Conservation (phyloP, 371 early-diverging fungal genomes). For the Globomyces sp. region DNA sequence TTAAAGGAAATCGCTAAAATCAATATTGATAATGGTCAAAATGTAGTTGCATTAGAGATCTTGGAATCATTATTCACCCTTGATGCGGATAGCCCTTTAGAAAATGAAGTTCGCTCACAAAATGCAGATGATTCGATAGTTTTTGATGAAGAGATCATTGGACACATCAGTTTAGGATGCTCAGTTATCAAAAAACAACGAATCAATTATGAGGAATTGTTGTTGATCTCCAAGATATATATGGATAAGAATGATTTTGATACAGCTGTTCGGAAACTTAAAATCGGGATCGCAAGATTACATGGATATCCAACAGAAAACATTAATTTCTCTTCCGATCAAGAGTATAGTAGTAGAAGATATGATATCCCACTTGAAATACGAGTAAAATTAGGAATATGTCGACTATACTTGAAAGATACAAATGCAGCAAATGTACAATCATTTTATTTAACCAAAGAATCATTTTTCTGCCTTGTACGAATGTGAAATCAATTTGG, state of each 20-base stretch:
- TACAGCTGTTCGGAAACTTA: constrained; percentile 64
- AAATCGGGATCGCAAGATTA: constrained; percentile 65
- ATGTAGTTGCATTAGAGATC: constrained; percentile 36
- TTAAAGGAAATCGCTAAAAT: constrained; percentile 33
- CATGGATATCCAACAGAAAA: constrained; percentile 27
- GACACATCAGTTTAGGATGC: constrained; percentile 6
- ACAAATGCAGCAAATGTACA: constrained; percentile 64
- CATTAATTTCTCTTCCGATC: not conserved
- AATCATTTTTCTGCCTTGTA: constrained; percentile 68
- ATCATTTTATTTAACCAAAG: constrained; percentile 28
- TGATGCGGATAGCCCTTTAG: constrained; percentile 31
- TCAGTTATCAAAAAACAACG: constrained; percentile 32
- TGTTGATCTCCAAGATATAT: constrained; percentile 82
- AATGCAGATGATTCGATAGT: constrained; percentile 18
- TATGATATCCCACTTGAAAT: constrained; percentile 74
- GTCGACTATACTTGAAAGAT: constrained; percentile 72
- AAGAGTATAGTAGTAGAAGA: constrained; percentile 25
- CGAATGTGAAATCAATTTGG: constrained; percentile 34
- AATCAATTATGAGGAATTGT: constrained; percentile 72
- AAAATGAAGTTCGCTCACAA: constrained; percentile 16
- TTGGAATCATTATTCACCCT: constrained; percentile 39
- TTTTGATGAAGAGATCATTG: constrained; percentile 24
- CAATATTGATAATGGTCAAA: constrained; percentile 35
- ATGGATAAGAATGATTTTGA: constrained; percentile 73
- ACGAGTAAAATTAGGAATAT: constrained; percentile 79